phyloP scores from a whole-genome alignment of 2,329 filamentous ascomycete genomes.

The Verticillium nubilum region DNA sequence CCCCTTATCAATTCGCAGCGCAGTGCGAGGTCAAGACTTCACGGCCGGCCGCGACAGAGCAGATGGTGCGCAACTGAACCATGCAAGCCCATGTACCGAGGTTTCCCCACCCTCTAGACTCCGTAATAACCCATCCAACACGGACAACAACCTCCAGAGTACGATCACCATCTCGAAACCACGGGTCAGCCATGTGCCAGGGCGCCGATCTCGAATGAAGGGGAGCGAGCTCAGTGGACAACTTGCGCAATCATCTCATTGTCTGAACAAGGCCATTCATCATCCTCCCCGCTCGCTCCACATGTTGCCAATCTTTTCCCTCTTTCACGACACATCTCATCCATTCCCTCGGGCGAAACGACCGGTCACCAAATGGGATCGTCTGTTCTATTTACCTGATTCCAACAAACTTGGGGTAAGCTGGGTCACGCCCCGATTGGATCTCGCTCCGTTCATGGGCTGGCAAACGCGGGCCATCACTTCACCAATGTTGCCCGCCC shows the following conservation, averaged over 20 bases:
- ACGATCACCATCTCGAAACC: constrained; percentile 1
- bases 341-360: neutral
- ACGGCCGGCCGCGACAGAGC: neutral
- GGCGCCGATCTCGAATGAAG: neutral
- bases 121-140: neutral
- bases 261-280: neutral
- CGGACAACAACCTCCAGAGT: neutral
- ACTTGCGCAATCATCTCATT: neutral
- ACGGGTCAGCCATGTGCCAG: constrained; percentile 1
- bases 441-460: neutral
- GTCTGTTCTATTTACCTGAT: neutral
- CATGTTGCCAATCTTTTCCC: neutral
- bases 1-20: too few species aligned
- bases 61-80: neutral
- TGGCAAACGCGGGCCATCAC: neutral
- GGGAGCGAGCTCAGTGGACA: neutral
- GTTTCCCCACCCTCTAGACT: neutral
- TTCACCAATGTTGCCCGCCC: neutral
- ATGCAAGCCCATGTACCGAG: neutral
- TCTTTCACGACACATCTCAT: neutral
- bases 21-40: neutral
- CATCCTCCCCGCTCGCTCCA: neutral
- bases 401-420: neutral
- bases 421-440: neutral
- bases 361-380: neutral